Evolutionary conservation across 331 rosid genomes (phyloP).

Genomic region (Rhamnella rubrinervis): DNA sequence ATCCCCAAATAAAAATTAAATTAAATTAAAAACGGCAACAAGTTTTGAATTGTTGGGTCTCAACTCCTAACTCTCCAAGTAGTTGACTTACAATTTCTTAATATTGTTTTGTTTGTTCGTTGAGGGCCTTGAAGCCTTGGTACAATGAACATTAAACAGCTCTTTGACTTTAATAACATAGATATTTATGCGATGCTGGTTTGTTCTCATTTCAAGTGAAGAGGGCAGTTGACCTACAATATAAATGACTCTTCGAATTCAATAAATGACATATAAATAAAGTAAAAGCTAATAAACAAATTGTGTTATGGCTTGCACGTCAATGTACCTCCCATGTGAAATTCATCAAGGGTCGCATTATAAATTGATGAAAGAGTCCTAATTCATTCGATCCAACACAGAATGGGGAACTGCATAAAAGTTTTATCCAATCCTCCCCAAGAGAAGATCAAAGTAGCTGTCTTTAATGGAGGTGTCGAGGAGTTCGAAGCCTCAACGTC

Average conservation of each 20-base stretch:
- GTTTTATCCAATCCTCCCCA: conserved; percentile 1
- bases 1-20: background rate
- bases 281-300: conserved; percentile 3
- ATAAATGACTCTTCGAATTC: background rate
- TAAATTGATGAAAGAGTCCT: conserved; percentile 7
- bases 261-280: background rate
- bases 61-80: background rate
- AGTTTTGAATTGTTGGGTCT: background rate
- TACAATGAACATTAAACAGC: background rate
- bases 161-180: conserved; percentile 3
- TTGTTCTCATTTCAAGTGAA: background rate
- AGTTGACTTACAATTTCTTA: conserved; percentile 6
- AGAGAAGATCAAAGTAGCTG: conserved; percentile 22
- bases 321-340: conserved; percentile 3
- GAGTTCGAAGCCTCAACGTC: conserved; percentile 12
- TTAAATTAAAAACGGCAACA: background rate
- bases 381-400: background rate
- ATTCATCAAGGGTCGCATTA: conserved; percentile 9
- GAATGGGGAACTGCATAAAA: conserved; percentile 41
- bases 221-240: background rate
- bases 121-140: background rate
- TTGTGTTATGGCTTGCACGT: conserved; percentile 26
- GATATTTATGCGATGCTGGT: background rate
- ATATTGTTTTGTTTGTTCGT: background rate
- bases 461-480: conserved; percentile 15